phyloP scores from a whole-genome alignment of 2,329 filamentous ascomycete genomes.

The Anisogramma anomala region DNA sequence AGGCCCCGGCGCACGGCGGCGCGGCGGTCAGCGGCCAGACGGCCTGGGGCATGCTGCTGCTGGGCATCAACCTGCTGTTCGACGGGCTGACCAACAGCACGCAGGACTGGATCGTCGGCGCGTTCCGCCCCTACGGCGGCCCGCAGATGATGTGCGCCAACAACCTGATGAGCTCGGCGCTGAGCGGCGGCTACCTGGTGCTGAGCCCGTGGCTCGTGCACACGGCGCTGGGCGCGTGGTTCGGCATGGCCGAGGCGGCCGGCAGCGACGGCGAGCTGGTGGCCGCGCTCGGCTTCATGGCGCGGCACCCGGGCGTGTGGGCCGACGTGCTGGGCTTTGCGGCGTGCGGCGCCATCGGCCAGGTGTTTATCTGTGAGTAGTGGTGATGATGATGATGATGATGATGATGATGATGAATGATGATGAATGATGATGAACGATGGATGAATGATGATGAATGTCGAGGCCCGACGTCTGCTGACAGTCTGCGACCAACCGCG shows the following conservation, averaged over 20 bases:
- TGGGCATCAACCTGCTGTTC: constrained; percentile 83
- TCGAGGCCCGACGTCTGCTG: no score
- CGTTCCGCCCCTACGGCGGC: constrained; percentile 70
- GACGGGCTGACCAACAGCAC: constrained; percentile 94
- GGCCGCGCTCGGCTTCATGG: constrained; percentile 72
- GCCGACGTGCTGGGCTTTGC: constrained; percentile 85
- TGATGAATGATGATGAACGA: no score
- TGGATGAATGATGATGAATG: no score
- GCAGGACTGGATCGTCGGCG: constrained; percentile 83
- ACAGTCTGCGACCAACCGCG: background rate
- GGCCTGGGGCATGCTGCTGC: constrained; percentile 68
- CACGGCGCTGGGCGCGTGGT: constrained; percentile 51
- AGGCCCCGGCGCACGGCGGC: constrained; percentile 15
- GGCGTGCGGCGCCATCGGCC: constrained; percentile 79
- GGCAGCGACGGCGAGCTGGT: constrained; percentile 62
- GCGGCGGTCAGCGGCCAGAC: constrained; percentile 42
- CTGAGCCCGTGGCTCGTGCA: constrained; percentile 68
- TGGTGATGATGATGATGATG: no score
- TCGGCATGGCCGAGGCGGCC: constrained; percentile 53
- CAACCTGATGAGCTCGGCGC: constrained; percentile 71
- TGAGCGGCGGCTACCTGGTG: constrained; percentile 68
- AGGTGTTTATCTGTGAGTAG: constrained; percentile 85
- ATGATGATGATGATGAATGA: no score
- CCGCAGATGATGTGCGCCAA: constrained; percentile 99
- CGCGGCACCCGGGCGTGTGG: constrained; percentile 67